Conservation (phyloP, 352 stramenopile species). For the Hyaloperonospora brassicae region DNA sequence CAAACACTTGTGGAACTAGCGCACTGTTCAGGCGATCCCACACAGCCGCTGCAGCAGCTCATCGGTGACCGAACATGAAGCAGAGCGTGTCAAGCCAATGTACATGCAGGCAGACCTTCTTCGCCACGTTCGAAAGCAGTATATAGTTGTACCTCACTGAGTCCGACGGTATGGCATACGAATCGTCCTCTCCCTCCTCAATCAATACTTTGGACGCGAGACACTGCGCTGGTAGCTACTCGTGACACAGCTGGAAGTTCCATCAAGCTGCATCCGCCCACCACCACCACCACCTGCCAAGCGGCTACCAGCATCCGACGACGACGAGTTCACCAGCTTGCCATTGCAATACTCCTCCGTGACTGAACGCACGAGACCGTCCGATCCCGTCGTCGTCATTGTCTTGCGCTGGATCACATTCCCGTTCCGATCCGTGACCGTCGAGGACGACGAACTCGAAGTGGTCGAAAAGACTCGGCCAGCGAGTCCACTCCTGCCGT, state of each 20-base stretch:
- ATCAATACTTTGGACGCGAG: slow-evolving; percentile 15
- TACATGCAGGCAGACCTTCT: too few relatives aligned
- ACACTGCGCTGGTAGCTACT: slow-evolving; percentile 12
- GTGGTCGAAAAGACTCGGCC: slow-evolving; percentile 27
- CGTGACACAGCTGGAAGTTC: slow-evolving; percentile 1
- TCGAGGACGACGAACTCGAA: slow-evolving; percentile 55
- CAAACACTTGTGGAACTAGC: too few relatives aligned
- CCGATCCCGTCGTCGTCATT: slow-evolving; percentile 43
- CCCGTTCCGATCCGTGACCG: slow-evolving; percentile 58
- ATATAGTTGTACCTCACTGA: too few relatives aligned
- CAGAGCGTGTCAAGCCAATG: too few relatives aligned
- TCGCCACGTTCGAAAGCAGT: too few relatives aligned
- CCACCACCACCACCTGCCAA: slow-evolving; percentile 26
- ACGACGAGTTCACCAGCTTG: slow-evolving; percentile 47
- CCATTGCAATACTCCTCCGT: slow-evolving; percentile 73
- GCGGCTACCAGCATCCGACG: slow-evolving; percentile 23
- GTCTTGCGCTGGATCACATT: slow-evolving; percentile 73
- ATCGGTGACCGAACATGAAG: too few relatives aligned
- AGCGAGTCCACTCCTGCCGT: slow-evolving; percentile 8
- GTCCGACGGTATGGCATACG: background rate
- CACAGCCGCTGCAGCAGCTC: too few relatives aligned
- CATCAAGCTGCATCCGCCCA: slow-evolving; percentile 57
- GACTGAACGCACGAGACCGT: slow-evolving; percentile 46
- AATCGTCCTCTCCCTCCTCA: background rate
- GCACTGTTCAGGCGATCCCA: too few relatives aligned